A percentile compares a stretch with the other conserved stretches of the same genome.
Evolutionary conservation across 345 rosid genomes (phyloP).

Genomic region (Salix dunnii): DNA sequence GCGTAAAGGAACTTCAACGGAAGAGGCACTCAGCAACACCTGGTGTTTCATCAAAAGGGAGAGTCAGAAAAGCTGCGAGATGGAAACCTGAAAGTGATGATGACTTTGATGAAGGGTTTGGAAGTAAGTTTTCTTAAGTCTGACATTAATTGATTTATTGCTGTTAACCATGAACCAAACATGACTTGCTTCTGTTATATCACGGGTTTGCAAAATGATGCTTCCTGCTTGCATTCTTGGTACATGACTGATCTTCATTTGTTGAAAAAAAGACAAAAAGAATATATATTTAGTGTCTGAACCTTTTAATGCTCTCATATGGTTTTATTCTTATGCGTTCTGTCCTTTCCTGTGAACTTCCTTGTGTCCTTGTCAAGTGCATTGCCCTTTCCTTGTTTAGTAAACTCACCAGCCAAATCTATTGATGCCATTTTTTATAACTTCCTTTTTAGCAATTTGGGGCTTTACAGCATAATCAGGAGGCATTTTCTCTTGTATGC

Average conservation of each 20-base stretch:
- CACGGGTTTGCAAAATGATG: not conserved
- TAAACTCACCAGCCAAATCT: not conserved
- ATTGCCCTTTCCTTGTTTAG: not conserved
- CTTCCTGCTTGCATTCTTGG: not conserved
- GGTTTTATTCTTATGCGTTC: not conserved
- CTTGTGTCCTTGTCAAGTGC: not conserved
- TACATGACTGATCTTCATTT: not conserved
- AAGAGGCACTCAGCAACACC: conserved; percentile 92
- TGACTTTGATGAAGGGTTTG: conserved; percentile 83
- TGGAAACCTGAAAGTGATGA: conserved; percentile 81
- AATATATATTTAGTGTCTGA: no score
- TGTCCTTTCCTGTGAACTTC: not conserved
- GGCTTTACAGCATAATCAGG: not conserved
- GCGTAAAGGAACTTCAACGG: conserved; percentile 76
- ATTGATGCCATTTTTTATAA: no score
- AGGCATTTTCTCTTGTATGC: not conserved
- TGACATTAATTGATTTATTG: not conserved
- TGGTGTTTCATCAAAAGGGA: conserved; percentile 83
- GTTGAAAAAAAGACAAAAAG: not conserved
- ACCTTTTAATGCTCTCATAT: not conserved
- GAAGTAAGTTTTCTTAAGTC: conserved; percentile 49
- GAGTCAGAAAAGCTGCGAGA: conserved; percentile 89
- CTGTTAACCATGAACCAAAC: not conserved
- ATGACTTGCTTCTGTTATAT: not conserved
- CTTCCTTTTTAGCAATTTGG: not conserved